These are phyloP conservation scores for Ophiostoma angusticollis DNA, from an alignment of 2,329 filamentous ascomycete species.

Conservation along the genomic window DNA sequence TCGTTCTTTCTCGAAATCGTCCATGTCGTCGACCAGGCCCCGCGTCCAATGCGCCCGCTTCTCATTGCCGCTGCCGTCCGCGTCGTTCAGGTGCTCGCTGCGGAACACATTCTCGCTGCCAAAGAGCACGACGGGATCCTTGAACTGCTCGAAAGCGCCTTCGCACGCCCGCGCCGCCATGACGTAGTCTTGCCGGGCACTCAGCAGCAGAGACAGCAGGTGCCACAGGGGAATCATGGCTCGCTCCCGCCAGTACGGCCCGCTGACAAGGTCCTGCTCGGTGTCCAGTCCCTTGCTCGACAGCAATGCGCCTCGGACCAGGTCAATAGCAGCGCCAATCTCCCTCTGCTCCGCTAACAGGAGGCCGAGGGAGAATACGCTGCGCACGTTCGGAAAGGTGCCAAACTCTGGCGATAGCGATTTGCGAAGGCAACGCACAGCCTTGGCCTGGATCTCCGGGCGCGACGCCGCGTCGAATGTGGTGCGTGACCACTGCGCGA, in stretches of 20 bases:
- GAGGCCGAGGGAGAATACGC: conserved; percentile 68
- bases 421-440: conserved; percentile 61
- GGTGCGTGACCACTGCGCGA: conserved; percentile 75
- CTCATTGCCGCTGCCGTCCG: conserved; percentile 26
- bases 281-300: conserved; percentile 37
- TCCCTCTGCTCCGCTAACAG: conserved; percentile 82
- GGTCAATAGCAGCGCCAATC: conserved; percentile 65
- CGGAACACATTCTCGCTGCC: conserved; percentile 47
- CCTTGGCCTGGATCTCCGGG: conserved; percentile 61
- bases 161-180: conserved; percentile 75
- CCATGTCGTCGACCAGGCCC: conserved; percentile 65
- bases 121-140: conserved; percentile 56
- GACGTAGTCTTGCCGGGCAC: conserved; percentile 71
- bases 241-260: conserved; percentile 48
- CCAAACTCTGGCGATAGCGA: conserved; percentile 56
- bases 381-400: conserved; percentile 56
- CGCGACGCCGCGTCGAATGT: conserved; percentile 65
- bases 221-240: conserved; percentile 77
- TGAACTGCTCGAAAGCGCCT: conserved; percentile 82
- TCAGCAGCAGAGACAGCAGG: conserved; percentile 72
- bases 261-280: conserved; percentile 31
- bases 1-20: conserved; percentile 68
- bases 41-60: conserved; percentile 16
- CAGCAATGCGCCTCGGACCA: conserved; percentile 64
- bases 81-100: conserved; percentile 55